Conservation (phyloP, 2,329 filamentous ascomycete species). For the Fusarium oligoseptatum region DNA sequence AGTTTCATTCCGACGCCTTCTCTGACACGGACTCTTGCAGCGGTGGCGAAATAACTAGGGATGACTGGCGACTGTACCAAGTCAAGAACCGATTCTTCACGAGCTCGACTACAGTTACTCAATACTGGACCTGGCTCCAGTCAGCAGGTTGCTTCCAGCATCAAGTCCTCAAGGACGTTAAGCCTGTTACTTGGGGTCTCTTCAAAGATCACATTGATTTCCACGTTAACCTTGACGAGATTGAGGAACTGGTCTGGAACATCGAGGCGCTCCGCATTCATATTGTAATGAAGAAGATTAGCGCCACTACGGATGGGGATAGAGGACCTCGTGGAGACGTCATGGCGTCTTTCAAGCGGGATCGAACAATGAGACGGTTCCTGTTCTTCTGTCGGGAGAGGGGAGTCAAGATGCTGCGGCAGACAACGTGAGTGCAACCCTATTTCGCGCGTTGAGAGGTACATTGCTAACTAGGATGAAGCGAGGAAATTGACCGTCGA, state of each 20-base stretch:
- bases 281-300: conserved; percentile 53
- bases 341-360: conserved; percentile 65
- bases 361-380: conserved; percentile 66
- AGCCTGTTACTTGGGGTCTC: conserved; percentile 61
- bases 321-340: conserved; percentile 59
- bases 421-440: conserved; percentile 54
- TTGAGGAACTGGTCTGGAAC: conserved; percentile 61
- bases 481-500: conserved; percentile 52
- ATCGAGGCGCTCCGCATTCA: conserved; percentile 57
- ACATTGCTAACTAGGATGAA: conserved; percentile 42
- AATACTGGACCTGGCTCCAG: conserved; percentile 68
- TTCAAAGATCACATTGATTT: conserved; percentile 67
- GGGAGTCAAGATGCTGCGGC: conserved; percentile 57
- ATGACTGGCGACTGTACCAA: conserved; percentile 66
- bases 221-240: conserved; percentile 60
- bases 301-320: conserved; percentile 44
- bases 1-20: conserved; percentile 61
- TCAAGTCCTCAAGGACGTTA: conserved; percentile 63
- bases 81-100: conserved; percentile 64
- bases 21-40: conserved; percentile 67
- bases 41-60: conserved; percentile 57
- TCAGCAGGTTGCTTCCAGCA: conserved; percentile 62
- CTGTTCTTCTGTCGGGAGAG: conserved; percentile 61
- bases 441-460: neutral
- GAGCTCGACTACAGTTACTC: conserved; percentile 62